These are phyloP conservation scores for Agrostemma githago DNA, from an alignment of 148 eudicot genomes.

Conservation along the genomic window DNA sequence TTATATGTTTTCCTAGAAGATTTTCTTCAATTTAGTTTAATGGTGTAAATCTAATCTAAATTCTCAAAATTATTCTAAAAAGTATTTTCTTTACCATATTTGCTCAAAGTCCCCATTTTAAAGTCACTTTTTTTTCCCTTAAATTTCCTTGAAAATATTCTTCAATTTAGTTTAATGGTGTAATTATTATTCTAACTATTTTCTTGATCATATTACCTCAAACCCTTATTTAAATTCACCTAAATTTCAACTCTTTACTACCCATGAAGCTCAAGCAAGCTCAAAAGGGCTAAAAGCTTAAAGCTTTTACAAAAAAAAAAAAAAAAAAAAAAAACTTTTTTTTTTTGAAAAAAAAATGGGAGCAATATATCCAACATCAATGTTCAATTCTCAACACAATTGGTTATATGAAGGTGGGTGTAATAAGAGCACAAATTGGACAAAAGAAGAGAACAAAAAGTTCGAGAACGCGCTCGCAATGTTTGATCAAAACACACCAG, in stretches of 20 bases:
- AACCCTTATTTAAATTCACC: background rate
- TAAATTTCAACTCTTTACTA: background rate
- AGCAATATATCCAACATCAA: conserved; percentile 36
- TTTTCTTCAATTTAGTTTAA: background rate
- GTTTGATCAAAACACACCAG: conserved; percentile 56
- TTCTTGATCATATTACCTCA: too few species aligned
- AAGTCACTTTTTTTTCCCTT: too few species aligned
- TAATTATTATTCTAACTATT: too few species aligned
- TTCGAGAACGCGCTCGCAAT: conserved; percentile 82
- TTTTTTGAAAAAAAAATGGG: conserved; percentile 31
- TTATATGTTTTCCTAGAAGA: background rate
- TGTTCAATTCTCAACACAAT: conserved; percentile 27
- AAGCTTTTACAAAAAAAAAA: too few species aligned
- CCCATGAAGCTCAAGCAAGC: background rate
- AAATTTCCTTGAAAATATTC: background rate
- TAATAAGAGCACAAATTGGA: conserved; percentile 50
- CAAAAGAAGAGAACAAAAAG: conserved; percentile 80
- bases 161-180: too few species aligned
- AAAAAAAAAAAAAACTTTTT: too few species aligned
- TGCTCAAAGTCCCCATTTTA: too few species aligned
- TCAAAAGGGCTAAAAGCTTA: background rate
- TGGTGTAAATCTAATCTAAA: too few species aligned
- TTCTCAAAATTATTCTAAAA: too few species aligned
- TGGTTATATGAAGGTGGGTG: conserved; percentile 31
- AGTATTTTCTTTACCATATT: too few species aligned